phyloP scores from a whole-genome alignment of 257 asterid species.

The Solanum ossicruentum region DNA sequence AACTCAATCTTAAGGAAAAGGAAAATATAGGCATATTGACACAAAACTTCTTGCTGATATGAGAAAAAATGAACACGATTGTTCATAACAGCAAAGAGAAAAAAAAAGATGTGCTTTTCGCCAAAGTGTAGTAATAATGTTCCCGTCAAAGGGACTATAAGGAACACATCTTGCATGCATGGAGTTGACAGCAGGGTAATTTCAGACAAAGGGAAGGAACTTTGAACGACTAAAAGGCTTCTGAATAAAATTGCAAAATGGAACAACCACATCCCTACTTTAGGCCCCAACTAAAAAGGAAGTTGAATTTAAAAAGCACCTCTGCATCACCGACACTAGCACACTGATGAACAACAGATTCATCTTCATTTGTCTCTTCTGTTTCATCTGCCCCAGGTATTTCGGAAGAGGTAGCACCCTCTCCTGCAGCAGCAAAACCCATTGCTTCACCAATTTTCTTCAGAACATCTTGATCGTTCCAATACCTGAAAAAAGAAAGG shows the following conservation, averaged over 20 bases:
- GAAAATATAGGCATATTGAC: not conserved
- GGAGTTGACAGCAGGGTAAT: not conserved
- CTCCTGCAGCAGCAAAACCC: conserved; percentile 80
- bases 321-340: conserved; percentile 87
- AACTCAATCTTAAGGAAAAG: not conserved
- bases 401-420: conserved; percentile 50
- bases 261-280: not conserved
- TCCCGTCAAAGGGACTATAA: not conserved
- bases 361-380: conserved; percentile 75
- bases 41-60: not conserved
- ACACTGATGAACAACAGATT: conserved; percentile 77
- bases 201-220: not conserved
- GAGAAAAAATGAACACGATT: not conserved
- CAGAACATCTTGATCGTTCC: conserved; percentile 83
- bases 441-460: conserved; percentile 90
- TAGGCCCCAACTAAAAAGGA: not conserved
- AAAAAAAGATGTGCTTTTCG: not conserved
- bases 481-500: conserved; percentile 37
- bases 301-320: conserved; percentile 23
- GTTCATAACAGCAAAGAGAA: not conserved
- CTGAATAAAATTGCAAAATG: not conserved
- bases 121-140: not conserved
- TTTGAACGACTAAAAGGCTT: not conserved
- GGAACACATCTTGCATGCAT: not conserved
- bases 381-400: conserved; percentile 54